Evolutionary conservation across 768 basidiomycete genomes (phyloP).

Genomic region (Pleurotus ostreatus): DNA sequence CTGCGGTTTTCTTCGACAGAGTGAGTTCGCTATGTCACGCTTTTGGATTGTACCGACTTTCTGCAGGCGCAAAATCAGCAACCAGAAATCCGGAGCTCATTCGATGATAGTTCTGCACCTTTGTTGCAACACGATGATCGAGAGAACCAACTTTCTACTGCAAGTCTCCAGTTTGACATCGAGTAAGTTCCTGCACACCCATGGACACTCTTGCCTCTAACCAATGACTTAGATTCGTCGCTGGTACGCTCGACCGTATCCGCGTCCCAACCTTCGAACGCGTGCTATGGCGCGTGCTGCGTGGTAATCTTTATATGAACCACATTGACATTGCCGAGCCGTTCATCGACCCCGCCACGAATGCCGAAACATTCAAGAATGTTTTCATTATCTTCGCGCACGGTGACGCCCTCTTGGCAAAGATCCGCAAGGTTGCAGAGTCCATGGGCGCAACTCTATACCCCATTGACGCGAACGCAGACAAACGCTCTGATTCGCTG

Average conservation of each 20-base stretch:
- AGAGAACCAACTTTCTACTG: slow-evolving; percentile 53
- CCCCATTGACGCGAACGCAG: slow-evolving; percentile 91
- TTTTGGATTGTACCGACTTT: slow-evolving; percentile 10
- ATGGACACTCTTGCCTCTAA: too few relatives aligned
- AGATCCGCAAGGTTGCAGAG: slow-evolving; percentile 97
- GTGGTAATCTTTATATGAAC: slow-evolving; percentile 99
- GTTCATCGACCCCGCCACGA: slow-evolving; percentile 84
- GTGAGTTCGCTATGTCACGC: slow-evolving; percentile 33
- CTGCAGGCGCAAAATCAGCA: slow-evolving; percentile 74
- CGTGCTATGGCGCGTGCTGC: slow-evolving; percentile 94
- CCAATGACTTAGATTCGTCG: slow-evolving; percentile 96
- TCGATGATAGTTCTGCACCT: slow-evolving; percentile 89
- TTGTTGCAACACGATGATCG: slow-evolving; percentile 89
- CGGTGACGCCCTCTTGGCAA: slow-evolving; percentile 85
- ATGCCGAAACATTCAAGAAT: slow-evolving; percentile 87
- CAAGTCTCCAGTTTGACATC: slow-evolving; percentile 71
- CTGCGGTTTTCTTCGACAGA: slow-evolving; percentile 92
- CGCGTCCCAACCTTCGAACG: slow-evolving; percentile 94
- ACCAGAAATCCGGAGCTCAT: slow-evolving; percentile 78
- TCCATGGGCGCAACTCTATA: slow-evolving; percentile 99
- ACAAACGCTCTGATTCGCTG: slow-evolving; percentile 87
- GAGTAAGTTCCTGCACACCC: slow-evolving; percentile 61
- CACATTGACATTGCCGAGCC: slow-evolving; percentile 92
- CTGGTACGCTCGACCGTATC: slow-evolving; percentile 92
- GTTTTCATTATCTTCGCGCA: slow-evolving; percentile 99